Evolutionary conservation across 129 eudicot species (phyloP), one percentile per base, ranked within the genome.

Genomic region (Helianthus tuberosus): DNA sequence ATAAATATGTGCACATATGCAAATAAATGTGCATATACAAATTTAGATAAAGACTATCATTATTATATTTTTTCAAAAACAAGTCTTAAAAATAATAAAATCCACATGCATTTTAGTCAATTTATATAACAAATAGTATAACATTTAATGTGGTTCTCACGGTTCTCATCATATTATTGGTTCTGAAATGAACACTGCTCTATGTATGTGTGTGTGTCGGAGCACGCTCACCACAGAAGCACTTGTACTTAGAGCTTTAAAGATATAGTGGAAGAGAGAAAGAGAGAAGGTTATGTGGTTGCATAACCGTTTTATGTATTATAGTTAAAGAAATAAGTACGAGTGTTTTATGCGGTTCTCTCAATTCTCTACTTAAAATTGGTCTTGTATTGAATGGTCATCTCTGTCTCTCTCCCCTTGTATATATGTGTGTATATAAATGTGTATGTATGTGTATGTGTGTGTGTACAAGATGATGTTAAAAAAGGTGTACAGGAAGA

Each of bases 401-500:
- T 43, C 47, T 43, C 46, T 39, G 2, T 38, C 46, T 41, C 46
- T 43, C 47, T 6, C 47, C 53, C 53, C 14, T 51, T 54, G 17
- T 1, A 54, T 9, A 59, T 5, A 25, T 13, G 14, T 13, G 13
- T 29, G 16, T 12, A 8, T 13, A 14, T 29, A 15, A 29, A n/a
- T 59, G 44, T 60, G 20, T 13, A 8, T 51, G 8, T 51, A 23
- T 51, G 5, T 51, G 8, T 51, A 14, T 14, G 6, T 5, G 36
- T 32, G 36, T 32, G 36, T 12, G 15, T n/a, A 53, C 8, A 53
- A 13, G 11, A 61, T 0, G 2, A 29, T 35, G 46, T 0, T 61
- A 32, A 20, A 12, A 61, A 13, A 61, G n/a, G 66, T 61, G 66
- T 61, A 14, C 17, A 32, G 66, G 66, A 61, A 61, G 66, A 61